Evolutionary conservation across 495 filamentous ascomycete genomes (phyloP), one percentile per base, ranked within the genome.

Genomic region (Niebla homalea): DNA sequence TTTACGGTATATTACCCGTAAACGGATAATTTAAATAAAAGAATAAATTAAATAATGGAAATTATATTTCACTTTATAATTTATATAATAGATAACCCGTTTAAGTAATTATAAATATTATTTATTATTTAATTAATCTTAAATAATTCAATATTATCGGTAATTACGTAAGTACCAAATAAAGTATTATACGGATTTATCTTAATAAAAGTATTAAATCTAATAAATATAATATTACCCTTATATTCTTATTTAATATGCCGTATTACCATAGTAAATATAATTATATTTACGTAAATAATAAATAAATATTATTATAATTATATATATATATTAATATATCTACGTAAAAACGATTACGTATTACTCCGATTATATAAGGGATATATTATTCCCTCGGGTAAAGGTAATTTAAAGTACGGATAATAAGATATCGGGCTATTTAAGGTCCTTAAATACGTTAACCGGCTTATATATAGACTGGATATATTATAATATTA

Each of bases 21-120:
- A 21, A 46, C 21, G 32, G 32, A 46, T 46, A 32, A 16, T n/a
- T 5, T 29, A 32, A 21, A 16, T n/a, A 47, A 47, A 47, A 15
- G 35, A 5, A 47, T 5, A 3, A 47, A 47, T 47, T 47, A 47
- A 35, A 47, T 25, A 3, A 16, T 36, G 8, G 35, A 47, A 47
- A 47, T 47, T 8, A n/a, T n/a, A 2, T 47, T 47, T 15, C n/a
- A 32, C 8, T 47, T 47, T 44, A 44, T 47, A 15, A 47, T 47
- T 32, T 29, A 47, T 47, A 47, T 47, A 29, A 15, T 47, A 29
- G 35, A 47, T 32, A 47, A 15, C 19, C 21, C 15, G 8, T 5
- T 29, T 29, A 15, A 32, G n/a, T 29, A 47, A 47, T 18, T 46
- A 6, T 25, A 7, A 21, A 46, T 22, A 46, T 7, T 7, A 7